Evolutionary conservation across 805 yeast species (phyloP), one percentile per base, ranked within the genome.

Genomic region (Wilhelminamyces savonicus): DNA sequence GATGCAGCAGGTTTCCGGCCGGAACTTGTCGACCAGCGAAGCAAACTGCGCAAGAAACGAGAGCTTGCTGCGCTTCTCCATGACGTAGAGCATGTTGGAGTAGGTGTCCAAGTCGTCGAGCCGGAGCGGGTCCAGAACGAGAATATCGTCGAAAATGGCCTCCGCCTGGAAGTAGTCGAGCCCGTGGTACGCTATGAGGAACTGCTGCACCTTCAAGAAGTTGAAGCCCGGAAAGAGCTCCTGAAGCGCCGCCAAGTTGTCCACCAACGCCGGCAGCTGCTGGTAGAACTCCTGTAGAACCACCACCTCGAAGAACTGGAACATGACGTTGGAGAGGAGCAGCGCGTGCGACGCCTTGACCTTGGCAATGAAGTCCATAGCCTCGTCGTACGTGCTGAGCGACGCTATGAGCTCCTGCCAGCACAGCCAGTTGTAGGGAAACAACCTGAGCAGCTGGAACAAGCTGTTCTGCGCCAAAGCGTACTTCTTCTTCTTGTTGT

Each of bases 1-100:
- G 15, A 92, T 82, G 48, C 96, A 87, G 55, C 97, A 88, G 1
- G 97, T 83, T 52, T 92, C 98, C 0, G 97, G 88, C 30, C 96
- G 69, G 52, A 84, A 85, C 48, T 76, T 79, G 55, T 92, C 97
- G 7, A 87, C 74, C 27, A 76, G 76, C 1, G 82, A 71, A 0
- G 94, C 84, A 49, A 79, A 73, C 48, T 88, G 96, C 1, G 97
- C 96, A 28, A 92, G 56, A 42, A 72, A 84, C 14, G 96, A 80
- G 16, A 92, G 64, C 52, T 92, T 88, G 1, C 94, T 69, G 37
- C 76, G 71, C 52, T 85, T 84, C 46, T 87, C 96, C 82, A 86
- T 84, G 23, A 92, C 97, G 48, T 88, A 92, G 21, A 92, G 66
- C 52, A 92, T 84, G 54, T 92, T 90, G n/a, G 97, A 88, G 54